phyloP scores from a whole-genome alignment of 2,329 filamentous ascomycete genomes.

The Arthrobotrys megalospora region DNA sequence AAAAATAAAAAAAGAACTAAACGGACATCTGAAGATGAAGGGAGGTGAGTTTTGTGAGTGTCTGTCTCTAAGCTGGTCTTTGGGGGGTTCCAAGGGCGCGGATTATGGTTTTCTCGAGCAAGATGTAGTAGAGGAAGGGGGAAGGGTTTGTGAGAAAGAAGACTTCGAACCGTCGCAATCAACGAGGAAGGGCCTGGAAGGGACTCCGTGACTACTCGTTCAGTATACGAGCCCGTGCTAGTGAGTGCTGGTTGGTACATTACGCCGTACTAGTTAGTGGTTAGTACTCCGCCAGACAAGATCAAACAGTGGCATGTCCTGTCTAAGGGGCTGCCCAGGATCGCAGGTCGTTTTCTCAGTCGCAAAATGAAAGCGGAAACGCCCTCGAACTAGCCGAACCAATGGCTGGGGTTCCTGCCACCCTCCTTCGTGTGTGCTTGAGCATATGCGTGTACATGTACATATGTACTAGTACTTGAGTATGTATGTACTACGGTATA shows the following conservation, averaged over 20 bases:
- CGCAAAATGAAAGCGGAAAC: constrained; percentile 6
- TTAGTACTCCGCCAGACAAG: not conserved
- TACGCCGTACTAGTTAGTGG: too few species aligned
- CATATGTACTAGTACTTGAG: not conserved
- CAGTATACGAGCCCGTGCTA: not conserved
- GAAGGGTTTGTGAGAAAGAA: not conserved
- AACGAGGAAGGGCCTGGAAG: not conserved
- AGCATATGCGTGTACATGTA: not conserved
- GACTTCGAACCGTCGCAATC: not conserved
- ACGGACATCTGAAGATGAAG: too few species aligned
- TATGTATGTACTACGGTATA: not conserved
- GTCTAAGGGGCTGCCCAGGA: constrained; percentile 22
- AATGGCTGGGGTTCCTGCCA: not conserved
- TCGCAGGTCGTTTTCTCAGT: constrained; percentile 13
- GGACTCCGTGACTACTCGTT: too few species aligned
- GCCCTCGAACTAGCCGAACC: constrained; percentile 9
- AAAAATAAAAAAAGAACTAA: too few species aligned
- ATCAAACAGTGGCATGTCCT: constrained; percentile 20
- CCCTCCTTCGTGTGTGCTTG: not conserved
- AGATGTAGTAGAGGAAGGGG: too few species aligned
- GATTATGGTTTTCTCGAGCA: too few species aligned
- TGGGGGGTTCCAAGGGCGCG: too few species aligned
- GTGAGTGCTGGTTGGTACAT: not conserved
- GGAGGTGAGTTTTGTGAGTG: too few species aligned
- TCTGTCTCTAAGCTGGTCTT: too few species aligned